Conservation (phyloP, 1,284 basidiomycete species). For the Cutaneotrichosporon cutaneum region DNA sequence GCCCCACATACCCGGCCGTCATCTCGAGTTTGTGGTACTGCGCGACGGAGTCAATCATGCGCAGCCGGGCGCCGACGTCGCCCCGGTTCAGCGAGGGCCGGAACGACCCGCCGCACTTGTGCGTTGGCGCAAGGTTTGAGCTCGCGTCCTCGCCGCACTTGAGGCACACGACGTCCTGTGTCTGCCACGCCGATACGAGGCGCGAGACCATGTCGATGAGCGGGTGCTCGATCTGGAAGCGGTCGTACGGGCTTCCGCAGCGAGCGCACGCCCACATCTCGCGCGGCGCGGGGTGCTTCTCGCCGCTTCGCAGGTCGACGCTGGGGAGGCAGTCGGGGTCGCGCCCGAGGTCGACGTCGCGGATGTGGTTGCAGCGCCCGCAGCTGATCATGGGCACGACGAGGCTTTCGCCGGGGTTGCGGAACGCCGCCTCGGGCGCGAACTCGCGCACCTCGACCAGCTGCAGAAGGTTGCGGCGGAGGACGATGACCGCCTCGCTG, state of each 20-base stretch:
- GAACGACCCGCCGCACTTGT: conserved; percentile 83
- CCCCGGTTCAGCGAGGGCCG: conserved; percentile 67
- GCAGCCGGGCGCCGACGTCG: conserved; percentile 67
- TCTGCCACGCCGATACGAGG: conserved; percentile 72
- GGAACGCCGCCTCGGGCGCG: conserved; percentile 75
- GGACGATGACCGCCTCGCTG: conserved; percentile 78
- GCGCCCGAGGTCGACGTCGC: conserved; percentile 94
- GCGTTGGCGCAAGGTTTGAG: conserved; percentile 80
- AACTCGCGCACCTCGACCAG: conserved; percentile 87
- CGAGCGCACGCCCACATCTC: conserved; percentile 53
- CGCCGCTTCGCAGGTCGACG: conserved; percentile 39
- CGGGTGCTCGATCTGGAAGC: conserved; percentile 76
- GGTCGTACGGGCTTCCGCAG: conserved; percentile 87
- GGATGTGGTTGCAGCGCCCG: conserved; percentile 79
- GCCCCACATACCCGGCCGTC: conserved; percentile 46
- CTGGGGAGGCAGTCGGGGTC: conserved; percentile 76
- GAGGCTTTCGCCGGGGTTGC: conserved; percentile 90
- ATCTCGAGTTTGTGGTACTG: conserved; percentile 50
- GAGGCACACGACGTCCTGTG: conserved; percentile 77
- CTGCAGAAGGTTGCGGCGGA: conserved; percentile 87
- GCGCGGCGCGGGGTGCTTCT: conserved; percentile 50
- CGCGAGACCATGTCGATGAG: conserved; percentile 73
- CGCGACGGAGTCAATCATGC: conserved; percentile 66
- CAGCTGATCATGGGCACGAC: conserved; percentile 86
- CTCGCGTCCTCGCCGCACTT: conserved; percentile 87